A percentile compares a stretch with the other conserved stretches of the same genome.
Evolutionary conservation across 148 eudicot genomes (phyloP).

Genomic region (Rhododendron griersonianum): DNA sequence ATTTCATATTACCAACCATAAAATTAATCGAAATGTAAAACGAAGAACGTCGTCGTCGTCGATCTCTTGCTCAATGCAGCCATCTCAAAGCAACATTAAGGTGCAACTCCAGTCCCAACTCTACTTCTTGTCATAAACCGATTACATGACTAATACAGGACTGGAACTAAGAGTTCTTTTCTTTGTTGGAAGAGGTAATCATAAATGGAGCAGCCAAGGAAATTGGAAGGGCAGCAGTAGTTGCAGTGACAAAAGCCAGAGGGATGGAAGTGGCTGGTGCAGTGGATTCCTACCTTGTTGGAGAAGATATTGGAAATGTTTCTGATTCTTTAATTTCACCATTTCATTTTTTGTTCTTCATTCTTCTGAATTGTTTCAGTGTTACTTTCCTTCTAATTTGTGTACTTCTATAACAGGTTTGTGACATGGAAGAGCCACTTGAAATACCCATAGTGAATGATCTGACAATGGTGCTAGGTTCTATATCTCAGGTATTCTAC

Average conservation of each 20-base stretch:
- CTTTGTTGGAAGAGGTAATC: constrained; percentile 46
- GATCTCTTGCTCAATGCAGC: constrained; percentile 65
- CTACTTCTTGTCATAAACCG: neutral
- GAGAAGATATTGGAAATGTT: constrained; percentile 86
- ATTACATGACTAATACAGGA: neutral
- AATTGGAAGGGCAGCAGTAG: constrained; percentile 81
- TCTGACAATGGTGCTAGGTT: constrained; percentile 89
- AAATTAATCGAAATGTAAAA: constrained; percentile 1
- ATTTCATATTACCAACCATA: constrained; percentile 28
- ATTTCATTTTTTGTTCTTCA: neutral
- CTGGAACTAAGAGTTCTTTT: constrained; percentile 11
- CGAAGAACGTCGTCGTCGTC: constrained; percentile 2
- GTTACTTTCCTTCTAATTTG: neutral
- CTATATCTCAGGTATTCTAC: constrained; percentile 77
- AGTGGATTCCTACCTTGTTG: constrained; percentile 58
- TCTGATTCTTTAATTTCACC: neutral
- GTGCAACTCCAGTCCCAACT: constrained; percentile 18
- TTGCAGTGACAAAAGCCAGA: constrained; percentile 80
- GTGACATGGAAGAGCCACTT: constrained; percentile 86
- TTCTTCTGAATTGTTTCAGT: neutral
- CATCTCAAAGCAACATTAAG: constrained; percentile 69
- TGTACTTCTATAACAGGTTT: constrained; percentile 33
- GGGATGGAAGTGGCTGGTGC: constrained; percentile 98
- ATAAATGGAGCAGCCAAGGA: constrained; percentile 93
- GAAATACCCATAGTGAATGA: constrained; percentile 86